A percentile compares a stretch with the other conserved stretches of the same genome.
phyloP scores from a whole-genome alignment of 1,284 basidiomycete genomes.

The Sanghuangporus baumii region DNA sequence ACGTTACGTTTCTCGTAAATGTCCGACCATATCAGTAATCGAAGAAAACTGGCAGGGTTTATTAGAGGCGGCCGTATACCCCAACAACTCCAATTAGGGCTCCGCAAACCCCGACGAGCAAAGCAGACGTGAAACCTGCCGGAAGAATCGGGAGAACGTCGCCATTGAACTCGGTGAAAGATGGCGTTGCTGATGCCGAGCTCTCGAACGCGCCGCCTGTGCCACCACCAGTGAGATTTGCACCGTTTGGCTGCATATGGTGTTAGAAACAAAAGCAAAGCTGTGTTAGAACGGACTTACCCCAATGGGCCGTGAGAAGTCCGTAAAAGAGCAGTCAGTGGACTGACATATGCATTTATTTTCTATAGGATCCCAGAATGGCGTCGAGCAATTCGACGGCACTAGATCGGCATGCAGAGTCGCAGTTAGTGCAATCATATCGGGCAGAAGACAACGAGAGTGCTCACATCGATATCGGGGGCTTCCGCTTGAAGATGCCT shows the following conservation, averaged over 20 bases:
- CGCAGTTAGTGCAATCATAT: not conserved
- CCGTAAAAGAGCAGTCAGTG: constrained; percentile 51
- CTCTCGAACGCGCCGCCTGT: constrained; percentile 30
- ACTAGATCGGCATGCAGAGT: constrained; percentile 33
- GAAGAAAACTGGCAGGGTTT: not conserved
- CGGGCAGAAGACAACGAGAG: not conserved
- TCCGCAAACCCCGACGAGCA: constrained; percentile 29
- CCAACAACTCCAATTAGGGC: constrained; percentile 28
- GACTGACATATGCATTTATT: constrained; percentile 60
- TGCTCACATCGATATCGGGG: constrained; percentile 49
- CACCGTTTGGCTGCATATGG: constrained; percentile 54
- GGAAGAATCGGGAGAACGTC: constrained; percentile 26
- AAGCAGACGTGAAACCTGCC: constrained; percentile 27
- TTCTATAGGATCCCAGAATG: constrained; percentile 73
- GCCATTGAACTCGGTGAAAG: constrained; percentile 50
- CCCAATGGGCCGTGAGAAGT: constrained; percentile 62
- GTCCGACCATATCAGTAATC: too few species aligned
- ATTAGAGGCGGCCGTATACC: constrained; percentile 19
- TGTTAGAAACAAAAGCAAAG: not conserved
- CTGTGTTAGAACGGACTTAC: constrained; percentile 32
- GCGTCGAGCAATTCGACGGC: constrained; percentile 68
- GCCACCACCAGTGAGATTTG: constrained; percentile 61
- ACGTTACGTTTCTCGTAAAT: too few species aligned
- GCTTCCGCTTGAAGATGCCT: constrained; percentile 35
- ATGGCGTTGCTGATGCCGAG: constrained; percentile 24